phyloP scores from a whole-genome alignment of 352 stramenopile genomes.

The Pythium apleroticum region DNA sequence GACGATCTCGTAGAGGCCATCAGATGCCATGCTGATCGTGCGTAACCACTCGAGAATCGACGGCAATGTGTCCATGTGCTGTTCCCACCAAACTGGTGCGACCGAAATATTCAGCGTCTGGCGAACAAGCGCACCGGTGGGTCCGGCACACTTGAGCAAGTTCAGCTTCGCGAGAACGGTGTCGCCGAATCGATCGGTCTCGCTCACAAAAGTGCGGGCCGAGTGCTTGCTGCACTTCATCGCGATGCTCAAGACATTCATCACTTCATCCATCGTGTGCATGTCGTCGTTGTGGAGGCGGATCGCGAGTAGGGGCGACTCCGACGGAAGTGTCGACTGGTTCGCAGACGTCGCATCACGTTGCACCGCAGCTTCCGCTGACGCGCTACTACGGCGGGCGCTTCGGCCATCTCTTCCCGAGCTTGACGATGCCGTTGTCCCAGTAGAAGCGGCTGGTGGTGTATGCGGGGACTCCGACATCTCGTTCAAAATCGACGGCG shows the following conservation, averaged over 20 bases:
- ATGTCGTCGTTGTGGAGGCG: conserved; percentile 88
- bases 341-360: not conserved
- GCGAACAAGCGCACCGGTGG: conserved; percentile 55
- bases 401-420: conserved; percentile 7
- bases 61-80: conserved; percentile 52
- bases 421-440: not conserved
- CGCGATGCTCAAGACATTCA: conserved; percentile 60
- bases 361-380: not conserved
- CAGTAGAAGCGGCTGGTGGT: not conserved
- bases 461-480: conserved; percentile 15
- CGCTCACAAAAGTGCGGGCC: conserved; percentile 47
- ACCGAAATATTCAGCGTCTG: conserved; percentile 75
- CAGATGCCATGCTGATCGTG: conserved; percentile 62
- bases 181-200: conserved; percentile 66
- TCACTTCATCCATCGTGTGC: conserved; percentile 71
- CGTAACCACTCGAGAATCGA: conserved; percentile 74
- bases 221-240: conserved; percentile 54
- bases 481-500: conserved; percentile 44
- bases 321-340: conserved; percentile 22
- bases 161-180: conserved; percentile 39
- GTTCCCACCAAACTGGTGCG: conserved; percentile 64
- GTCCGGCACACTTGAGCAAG: conserved; percentile 45
- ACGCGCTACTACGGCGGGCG: conserved; percentile 17
- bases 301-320: conserved; percentile 35
- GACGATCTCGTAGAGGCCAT: conserved; percentile 71